Conservation (phyloP, 2,329 filamentous ascomycete genomes). For the Drechmeria coniospora region DNA sequence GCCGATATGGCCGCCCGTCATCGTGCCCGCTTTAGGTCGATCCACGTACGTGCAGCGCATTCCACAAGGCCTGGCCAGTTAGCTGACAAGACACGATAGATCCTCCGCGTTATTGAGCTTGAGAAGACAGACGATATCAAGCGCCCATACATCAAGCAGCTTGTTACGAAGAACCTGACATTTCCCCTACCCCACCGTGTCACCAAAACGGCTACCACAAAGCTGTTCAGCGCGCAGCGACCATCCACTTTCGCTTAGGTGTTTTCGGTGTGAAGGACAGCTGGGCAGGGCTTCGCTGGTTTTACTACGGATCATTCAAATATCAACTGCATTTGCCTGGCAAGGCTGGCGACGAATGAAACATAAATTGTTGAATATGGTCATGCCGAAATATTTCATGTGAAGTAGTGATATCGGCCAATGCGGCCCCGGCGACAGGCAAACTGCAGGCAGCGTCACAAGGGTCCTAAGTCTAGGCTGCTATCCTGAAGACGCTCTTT, state of each 20-base stretch:
- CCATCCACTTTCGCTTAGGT: slow-evolving; percentile 95
- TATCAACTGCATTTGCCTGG: slow-evolving; percentile 42
- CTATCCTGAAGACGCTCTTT: too few species aligned
- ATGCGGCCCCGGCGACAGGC: too few species aligned
- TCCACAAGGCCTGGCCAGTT: not conserved
- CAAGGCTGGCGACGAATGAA: slow-evolving; percentile 31
- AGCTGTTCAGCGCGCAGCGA: slow-evolving; percentile 84
- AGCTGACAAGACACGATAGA: slow-evolving; percentile 34
- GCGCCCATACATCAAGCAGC: slow-evolving; percentile 99
- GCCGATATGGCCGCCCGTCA: slow-evolving; percentile 99
- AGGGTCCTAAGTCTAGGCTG: too few species aligned
- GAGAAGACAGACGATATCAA: slow-evolving; percentile 90
- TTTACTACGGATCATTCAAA: slow-evolving; percentile 47
- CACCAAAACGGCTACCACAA: slow-evolving; percentile 67
- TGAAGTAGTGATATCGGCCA: too few species aligned
- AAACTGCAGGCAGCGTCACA: too few species aligned
- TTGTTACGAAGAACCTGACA: slow-evolving; percentile 83
- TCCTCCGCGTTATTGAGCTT: slow-evolving; percentile 95
- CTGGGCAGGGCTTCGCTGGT: slow-evolving; percentile 41
- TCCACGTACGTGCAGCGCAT: slow-evolving; percentile 60
- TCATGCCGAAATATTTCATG: too few species aligned
- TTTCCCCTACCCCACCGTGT: slow-evolving; percentile 98
- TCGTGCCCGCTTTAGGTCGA: slow-evolving; percentile 88
- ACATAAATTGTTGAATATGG: slow-evolving; percentile 18
- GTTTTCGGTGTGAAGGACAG: slow-evolving; percentile 34